These are phyloP conservation scores for Prunus armeniaca DNA, from an alignment of 306 rosid genomes.

Conservation along the genomic window DNA sequence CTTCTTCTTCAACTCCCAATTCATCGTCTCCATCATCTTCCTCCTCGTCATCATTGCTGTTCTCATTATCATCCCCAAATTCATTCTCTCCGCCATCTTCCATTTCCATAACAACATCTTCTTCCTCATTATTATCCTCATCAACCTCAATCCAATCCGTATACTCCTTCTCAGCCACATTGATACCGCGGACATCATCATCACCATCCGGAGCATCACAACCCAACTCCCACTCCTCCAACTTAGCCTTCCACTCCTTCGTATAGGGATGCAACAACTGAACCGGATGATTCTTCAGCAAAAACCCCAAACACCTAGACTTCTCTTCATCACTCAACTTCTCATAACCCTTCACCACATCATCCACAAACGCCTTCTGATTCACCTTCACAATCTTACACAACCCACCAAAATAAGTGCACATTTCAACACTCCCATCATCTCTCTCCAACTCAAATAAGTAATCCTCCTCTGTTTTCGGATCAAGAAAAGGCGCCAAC, in stretches of 20 bases:
- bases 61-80: background rate
- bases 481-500: conserved; percentile 73
- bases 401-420: conserved; percentile 80
- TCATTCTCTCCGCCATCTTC: conserved; percentile 32
- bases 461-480: conserved; percentile 58
- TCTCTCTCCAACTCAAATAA: conserved; percentile 62
- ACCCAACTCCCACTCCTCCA: conserved; percentile 92
- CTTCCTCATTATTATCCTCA: conserved; percentile 21
- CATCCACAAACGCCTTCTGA: conserved; percentile 91
- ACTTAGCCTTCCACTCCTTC: conserved; percentile 90
- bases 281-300: conserved; percentile 72
- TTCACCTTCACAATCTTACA: conserved; percentile 75
- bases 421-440: conserved; percentile 62
- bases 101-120: conserved; percentile 40
- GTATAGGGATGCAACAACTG: conserved; percentile 84
- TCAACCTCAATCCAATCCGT: conserved; percentile 77
- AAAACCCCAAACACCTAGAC: conserved; percentile 75
- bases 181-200: conserved; percentile 23
- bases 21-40: conserved; percentile 9
- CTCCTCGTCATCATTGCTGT: background rate
- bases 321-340: conserved; percentile 78
- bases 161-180: conserved; percentile 49
- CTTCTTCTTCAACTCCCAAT: conserved; percentile 28
- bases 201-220: conserved; percentile 94
- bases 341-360: conserved; percentile 77